phyloP scores from a whole-genome alignment of 2,329 filamentous ascomycete species.

The Didymella arachidicola region DNA sequence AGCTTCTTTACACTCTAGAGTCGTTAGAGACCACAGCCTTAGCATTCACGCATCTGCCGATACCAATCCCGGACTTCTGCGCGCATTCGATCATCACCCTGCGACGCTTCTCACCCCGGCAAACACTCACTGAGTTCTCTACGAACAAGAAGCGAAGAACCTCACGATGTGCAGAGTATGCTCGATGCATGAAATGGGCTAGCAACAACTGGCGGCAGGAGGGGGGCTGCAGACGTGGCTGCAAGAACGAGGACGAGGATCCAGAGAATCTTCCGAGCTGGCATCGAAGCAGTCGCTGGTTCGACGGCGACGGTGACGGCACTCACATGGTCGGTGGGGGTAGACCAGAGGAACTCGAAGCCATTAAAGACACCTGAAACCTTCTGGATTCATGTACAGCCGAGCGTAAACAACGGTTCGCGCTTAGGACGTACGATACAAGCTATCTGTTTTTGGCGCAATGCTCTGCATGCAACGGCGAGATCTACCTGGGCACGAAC shows the following conservation, averaged over 20 bases:
- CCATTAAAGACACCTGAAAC: slow-evolving; percentile 17
- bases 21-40: slow-evolving; percentile 45
- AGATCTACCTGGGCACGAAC: neutral
- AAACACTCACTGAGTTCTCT: slow-evolving; percentile 34
- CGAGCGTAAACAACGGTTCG: neutral
- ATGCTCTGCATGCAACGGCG: neutral
- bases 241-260: slow-evolving; percentile 47
- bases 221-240: slow-evolving; percentile 44
- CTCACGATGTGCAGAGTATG: slow-evolving; percentile 41
- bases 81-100: slow-evolving; percentile 44
- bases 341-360: slow-evolving; percentile 22
- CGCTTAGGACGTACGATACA: neutral
- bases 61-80: slow-evolving; percentile 41
- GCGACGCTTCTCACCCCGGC: slow-evolving; percentile 38
- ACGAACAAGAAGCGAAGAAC: slow-evolving; percentile 32
- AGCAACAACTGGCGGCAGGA: slow-evolving; percentile 40
- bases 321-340: slow-evolving; percentile 45
- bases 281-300: slow-evolving; percentile 45
- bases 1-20: slow-evolving; percentile 44
- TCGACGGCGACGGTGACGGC: slow-evolving; percentile 38
- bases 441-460: neutral
- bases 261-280: slow-evolving; percentile 43
- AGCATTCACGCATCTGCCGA: slow-evolving; percentile 35
- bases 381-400: neutral
- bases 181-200: slow-evolving; percentile 47